phyloP scores from a whole-genome alignment of 2,329 filamentous ascomycete species.

The Hortaea sp. region DNA sequence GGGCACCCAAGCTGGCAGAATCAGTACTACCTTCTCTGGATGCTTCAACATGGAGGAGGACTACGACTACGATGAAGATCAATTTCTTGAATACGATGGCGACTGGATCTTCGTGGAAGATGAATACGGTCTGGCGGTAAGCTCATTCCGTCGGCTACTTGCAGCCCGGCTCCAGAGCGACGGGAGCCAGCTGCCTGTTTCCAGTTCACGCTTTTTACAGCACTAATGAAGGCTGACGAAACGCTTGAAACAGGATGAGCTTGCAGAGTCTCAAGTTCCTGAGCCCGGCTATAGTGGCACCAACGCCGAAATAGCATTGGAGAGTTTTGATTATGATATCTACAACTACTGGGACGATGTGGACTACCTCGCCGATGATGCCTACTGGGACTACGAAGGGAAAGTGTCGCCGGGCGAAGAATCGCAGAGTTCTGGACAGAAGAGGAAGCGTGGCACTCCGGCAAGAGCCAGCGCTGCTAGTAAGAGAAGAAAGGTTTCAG shows the following conservation, averaged over 20 bases:
- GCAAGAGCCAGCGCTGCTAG: constrained; percentile 3
- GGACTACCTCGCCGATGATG: constrained; percentile 35
- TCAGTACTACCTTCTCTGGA: not conserved
- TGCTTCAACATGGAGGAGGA: constrained; percentile 18
- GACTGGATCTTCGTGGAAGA: constrained; percentile 39
- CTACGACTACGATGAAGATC: constrained; percentile 29
- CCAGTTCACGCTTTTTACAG: not conserved
- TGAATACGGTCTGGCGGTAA: constrained; percentile 28
- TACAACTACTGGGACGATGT: constrained; percentile 40
- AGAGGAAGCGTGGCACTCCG: constrained; percentile 19
- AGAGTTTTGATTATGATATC: constrained; percentile 34
- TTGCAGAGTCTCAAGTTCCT: constrained; percentile 38
- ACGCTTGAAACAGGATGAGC: constrained; percentile 31
- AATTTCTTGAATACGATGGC: constrained; percentile 30
- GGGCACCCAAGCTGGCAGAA: too few relatives aligned
- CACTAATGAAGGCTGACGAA: constrained; percentile 1
- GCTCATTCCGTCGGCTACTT: constrained; percentile 10
- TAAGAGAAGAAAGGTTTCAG: constrained; percentile 17
- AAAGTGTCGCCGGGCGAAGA: constrained; percentile 11
- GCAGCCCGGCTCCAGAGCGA: constrained; percentile 5
- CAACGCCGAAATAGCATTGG: constrained; percentile 20
- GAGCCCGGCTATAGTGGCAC: constrained; percentile 30
- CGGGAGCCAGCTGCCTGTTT: not conserved
- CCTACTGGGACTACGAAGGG: constrained; percentile 31
- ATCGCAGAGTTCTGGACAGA: constrained; percentile 12